Percentiles rank a stretch among this genome's conserved stretches.
phyloP scores from a whole-genome alignment of 2,329 filamentous ascomycete species.

The Nannizzia gypsea region DNA sequence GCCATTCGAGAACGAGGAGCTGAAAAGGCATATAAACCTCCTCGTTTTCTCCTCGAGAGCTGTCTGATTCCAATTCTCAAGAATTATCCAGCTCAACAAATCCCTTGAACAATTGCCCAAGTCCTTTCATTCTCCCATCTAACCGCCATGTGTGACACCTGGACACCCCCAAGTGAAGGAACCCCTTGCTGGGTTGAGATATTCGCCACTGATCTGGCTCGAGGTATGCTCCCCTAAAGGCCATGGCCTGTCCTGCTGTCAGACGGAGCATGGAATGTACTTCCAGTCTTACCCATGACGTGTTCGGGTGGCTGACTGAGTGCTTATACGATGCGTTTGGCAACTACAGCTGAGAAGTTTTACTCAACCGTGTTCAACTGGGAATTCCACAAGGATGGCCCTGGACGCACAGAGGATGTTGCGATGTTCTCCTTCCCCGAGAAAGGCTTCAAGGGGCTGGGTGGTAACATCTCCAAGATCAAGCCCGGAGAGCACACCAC shows the following conservation, averaged over 20 bases:
- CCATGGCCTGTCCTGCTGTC: background rate
- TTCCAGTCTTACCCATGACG: background rate
- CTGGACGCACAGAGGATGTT: constrained; percentile 12
- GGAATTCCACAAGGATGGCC: constrained; percentile 12
- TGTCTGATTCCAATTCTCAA: background rate
- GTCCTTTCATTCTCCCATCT: background rate
- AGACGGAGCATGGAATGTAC: background rate
- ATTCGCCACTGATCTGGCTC: constrained; percentile 6
- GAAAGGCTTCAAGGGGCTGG: constrained; percentile 3
- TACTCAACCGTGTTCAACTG: constrained; percentile 18
- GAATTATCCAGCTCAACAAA: background rate
- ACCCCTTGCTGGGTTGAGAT: constrained; percentile 6
- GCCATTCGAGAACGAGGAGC: background rate
- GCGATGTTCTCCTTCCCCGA: constrained; percentile 17
- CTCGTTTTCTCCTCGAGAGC: background rate
- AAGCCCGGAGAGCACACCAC: constrained; percentile 6
- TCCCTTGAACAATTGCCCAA: background rate
- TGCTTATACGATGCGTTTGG: background rate
- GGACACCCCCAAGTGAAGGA: constrained; percentile 5
- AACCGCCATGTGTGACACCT: background rate
- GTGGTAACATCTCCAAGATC: constrained; percentile 16
- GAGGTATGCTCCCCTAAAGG: constrained; percentile 4
- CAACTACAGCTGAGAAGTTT: constrained; percentile 16
- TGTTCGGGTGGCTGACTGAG: background rate
- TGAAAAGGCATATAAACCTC: background rate